phyloP scores from a whole-genome alignment of 139 green algal genomes.

The Astrephomene gubernaculifera region DNA sequence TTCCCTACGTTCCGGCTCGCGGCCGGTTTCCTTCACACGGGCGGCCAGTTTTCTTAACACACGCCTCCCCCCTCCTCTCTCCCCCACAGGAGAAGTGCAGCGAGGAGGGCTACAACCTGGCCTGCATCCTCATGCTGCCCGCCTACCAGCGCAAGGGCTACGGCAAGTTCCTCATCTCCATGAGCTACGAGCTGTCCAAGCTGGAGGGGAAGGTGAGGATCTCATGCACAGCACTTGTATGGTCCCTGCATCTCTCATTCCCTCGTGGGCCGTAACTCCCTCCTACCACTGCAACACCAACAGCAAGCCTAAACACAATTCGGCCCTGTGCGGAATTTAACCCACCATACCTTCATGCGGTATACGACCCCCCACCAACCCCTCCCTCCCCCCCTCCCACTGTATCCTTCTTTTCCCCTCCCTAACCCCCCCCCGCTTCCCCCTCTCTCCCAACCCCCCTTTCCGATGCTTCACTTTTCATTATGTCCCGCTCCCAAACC shows the following conservation, averaged over 20 bases:
- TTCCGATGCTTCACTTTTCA: not conserved
- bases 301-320: no score
- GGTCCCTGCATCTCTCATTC: no score
- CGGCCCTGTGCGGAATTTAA: no score
- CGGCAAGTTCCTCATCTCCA: constrained; percentile 98
- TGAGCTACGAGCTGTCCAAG: constrained; percentile 98
- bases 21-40: no score
- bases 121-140: constrained; percentile 98
- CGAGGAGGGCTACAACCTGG: constrained; percentile 98
- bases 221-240: no score
- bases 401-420: no score
- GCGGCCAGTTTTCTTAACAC: no score
- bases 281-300: no score
- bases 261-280: no score
- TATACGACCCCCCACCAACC: not conserved
- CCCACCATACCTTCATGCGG: not conserved
- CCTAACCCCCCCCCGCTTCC: not conserved
- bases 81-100: constrained; percentile 87
- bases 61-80: not conserved
- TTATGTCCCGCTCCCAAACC: not conserved
- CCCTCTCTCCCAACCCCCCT: not conserved
- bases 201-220: constrained; percentile 93
- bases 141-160: constrained; percentile 99
- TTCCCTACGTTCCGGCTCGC: no score
- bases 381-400: not conserved